These are phyloP conservation scores for Pseudocercospora ulei DNA, from an alignment of 2,329 filamentous ascomycete genomes.

Conservation along the genomic window DNA sequence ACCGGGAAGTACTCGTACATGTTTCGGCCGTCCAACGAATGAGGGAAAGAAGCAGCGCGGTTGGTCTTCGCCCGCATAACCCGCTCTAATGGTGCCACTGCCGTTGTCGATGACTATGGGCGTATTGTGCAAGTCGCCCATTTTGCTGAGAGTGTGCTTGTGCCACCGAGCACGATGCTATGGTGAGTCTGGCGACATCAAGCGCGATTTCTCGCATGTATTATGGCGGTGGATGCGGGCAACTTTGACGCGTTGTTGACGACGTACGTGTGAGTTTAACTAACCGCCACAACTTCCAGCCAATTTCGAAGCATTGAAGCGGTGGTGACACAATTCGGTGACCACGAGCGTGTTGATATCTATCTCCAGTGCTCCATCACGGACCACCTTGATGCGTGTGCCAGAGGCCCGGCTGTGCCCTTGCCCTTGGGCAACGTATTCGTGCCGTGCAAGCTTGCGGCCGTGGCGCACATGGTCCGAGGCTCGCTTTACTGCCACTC, in stretches of 20 bases:
- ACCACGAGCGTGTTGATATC: too few relatives aligned
- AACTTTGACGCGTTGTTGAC: background rate
- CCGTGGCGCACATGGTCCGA: too few relatives aligned
- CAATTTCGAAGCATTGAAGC: too few relatives aligned
- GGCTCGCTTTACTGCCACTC: too few relatives aligned
- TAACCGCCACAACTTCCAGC: too few relatives aligned
- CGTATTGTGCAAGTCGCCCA: conserved; percentile 82
- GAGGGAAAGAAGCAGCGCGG: conserved; percentile 97
- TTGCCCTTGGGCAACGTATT: too few relatives aligned
- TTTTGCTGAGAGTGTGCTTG: conserved; percentile 29
- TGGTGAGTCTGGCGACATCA: conserved; percentile 19
- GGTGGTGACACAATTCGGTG: too few relatives aligned
- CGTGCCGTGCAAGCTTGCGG: too few relatives aligned
- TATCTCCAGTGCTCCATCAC: too few relatives aligned
- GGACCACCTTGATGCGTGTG: too few relatives aligned
- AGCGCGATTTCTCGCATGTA: background rate
- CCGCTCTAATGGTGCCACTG: conserved; percentile 91
- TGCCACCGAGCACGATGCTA: conserved; percentile 21
- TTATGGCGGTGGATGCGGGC: background rate
- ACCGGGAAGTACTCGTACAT: conserved; percentile 87
- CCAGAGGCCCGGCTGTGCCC: too few relatives aligned
- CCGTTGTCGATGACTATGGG: conserved; percentile 99
- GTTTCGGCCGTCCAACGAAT: conserved; percentile 92
- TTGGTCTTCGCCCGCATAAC: conserved; percentile 89
- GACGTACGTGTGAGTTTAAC: conserved; percentile 6